A percentile compares a stretch with the other conserved stretches of the same genome.
phyloP scores from a whole-genome alignment of 148 eudicot species.

The Dianthus caryophyllus region DNA sequence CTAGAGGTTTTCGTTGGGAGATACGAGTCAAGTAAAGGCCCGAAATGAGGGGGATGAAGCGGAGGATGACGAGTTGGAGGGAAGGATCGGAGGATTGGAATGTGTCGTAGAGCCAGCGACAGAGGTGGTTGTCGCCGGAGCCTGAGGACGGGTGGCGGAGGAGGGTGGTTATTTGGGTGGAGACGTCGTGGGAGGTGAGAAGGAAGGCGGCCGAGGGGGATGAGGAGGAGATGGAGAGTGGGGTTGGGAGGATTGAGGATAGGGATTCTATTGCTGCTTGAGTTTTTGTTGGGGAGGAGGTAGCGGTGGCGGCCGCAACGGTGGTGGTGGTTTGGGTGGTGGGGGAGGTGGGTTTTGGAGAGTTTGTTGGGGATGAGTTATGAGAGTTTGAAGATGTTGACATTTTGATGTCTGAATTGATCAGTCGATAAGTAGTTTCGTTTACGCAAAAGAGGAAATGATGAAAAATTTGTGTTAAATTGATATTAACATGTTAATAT shows the following conservation, averaged over 20 bases:
- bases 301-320: constrained; percentile 13
- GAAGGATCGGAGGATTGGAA: constrained; percentile 61
- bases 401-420: constrained; percentile 12
- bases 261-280: constrained; percentile 49
- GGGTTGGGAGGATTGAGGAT: constrained; percentile 42
- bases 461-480: no score
- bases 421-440: no score
- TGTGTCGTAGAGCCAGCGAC: constrained; percentile 91
- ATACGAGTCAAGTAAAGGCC: constrained; percentile 72
- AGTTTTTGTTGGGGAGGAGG: constrained; percentile 42
- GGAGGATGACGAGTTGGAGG: constrained; percentile 72
- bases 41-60: constrained; percentile 61
- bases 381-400: constrained; percentile 18
- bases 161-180: constrained; percentile 48
- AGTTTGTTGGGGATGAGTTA: constrained; percentile 17
- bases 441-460: not conserved
- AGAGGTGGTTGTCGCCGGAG: constrained; percentile 68
- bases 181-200: constrained; percentile 46
- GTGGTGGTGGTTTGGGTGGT: constrained; percentile 10
- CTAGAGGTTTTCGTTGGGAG: constrained; percentile 45
- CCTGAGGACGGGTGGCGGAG: constrained; percentile 76
- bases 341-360: constrained; percentile 13
- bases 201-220: constrained; percentile 50
- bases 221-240: constrained; percentile 41
- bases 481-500: no score